These are phyloP conservation scores for Lophium mytilinum DNA, from an alignment of 495 filamentous ascomycete species.

Conservation along the genomic window DNA sequence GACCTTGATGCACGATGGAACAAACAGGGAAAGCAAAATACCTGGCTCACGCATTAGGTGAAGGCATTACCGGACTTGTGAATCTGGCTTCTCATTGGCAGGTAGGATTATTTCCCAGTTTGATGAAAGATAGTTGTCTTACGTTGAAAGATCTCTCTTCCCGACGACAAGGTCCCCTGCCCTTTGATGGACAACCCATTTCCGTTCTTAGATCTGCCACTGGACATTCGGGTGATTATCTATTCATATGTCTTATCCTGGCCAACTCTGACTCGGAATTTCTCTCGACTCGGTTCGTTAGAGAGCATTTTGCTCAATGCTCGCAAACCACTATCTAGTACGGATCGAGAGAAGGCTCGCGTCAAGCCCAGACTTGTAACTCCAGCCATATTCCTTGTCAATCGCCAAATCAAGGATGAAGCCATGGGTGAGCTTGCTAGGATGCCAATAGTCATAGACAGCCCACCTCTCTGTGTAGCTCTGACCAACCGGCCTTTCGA, in stretches of 20 bases:
- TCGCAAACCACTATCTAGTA: too few relatives aligned
- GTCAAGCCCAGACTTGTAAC: not conserved
- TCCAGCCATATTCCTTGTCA: constrained; percentile 1
- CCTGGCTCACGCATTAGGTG: too few relatives aligned
- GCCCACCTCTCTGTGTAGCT: not conserved
- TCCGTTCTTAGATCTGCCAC: constrained; percentile 6
- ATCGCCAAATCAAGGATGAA: constrained; percentile 3
- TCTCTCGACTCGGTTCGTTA: not conserved
- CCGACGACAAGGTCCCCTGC: too few relatives aligned
- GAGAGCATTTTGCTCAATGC: too few relatives aligned
- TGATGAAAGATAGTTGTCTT: too few relatives aligned
- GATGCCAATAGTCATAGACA: not conserved
- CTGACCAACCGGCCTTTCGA: not conserved
- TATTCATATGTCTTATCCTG: constrained; percentile 2
- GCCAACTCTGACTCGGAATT: not conserved
- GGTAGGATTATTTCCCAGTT: too few relatives aligned
- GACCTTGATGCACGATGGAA: too few relatives aligned
- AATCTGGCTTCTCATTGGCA: too few relatives aligned
- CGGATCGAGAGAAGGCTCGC: not conserved
- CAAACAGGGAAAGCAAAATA: too few relatives aligned
- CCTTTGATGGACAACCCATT: not conserved
- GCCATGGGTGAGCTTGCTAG: not conserved
- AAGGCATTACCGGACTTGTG: too few relatives aligned
- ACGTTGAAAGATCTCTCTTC: too few relatives aligned
- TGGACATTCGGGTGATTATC: constrained; percentile 7